These are phyloP conservation scores for Cornus kousa DNA, from an alignment of 148 eudicot genomes.

Conservation along the genomic window DNA sequence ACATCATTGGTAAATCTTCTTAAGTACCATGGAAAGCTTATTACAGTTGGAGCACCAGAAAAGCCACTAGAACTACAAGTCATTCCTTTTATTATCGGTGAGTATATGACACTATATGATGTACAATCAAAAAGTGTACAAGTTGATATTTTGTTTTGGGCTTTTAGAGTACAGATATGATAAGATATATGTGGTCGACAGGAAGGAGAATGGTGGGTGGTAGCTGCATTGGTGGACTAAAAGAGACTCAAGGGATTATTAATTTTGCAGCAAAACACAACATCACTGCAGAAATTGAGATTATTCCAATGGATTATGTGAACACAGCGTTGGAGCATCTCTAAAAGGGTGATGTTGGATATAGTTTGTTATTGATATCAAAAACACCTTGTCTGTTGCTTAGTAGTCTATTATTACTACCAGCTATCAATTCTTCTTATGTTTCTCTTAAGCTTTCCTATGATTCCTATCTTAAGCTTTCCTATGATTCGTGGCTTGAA, in stretches of 20 bases:
- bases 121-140: background rate
- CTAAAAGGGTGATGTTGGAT: no score
- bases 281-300: background rate
- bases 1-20: background rate
- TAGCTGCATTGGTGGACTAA: background rate
- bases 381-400: no score
- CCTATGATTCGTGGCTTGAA: no score
- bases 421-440: no score
- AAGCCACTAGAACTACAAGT: background rate
- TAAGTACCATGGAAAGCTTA: background rate
- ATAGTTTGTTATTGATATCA: no score
- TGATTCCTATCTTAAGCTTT: no score
- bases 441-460: no score
- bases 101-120: background rate
- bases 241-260: background rate
- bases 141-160: background rate
- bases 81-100: background rate
- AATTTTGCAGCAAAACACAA: background rate
- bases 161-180: background rate
- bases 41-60: background rate
- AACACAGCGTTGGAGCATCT: no score
- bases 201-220: background rate
- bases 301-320: background rate
- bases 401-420: no score
- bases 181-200: background rate